phyloP scores from a whole-genome alignment of 805 yeast genomes.

The Suhomyces sp. region DNA sequence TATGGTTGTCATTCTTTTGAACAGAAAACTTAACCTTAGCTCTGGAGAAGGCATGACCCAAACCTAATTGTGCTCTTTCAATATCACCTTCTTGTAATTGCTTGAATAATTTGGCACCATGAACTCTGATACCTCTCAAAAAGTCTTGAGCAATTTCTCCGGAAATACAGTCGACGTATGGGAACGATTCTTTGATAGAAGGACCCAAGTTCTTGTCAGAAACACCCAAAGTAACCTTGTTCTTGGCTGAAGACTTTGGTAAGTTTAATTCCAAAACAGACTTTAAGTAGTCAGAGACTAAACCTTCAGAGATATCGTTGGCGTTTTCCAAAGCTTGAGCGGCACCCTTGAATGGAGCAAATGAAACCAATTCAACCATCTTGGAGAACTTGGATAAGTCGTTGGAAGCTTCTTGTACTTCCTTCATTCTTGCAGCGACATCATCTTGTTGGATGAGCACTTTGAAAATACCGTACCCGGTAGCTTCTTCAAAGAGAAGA shows the following conservation, averaged over 20 bases:
- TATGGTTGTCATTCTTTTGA: constrained; percentile 98
- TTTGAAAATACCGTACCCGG: constrained; percentile 96
- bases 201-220: constrained; percentile 96
- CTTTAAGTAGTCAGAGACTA: constrained; percentile 89
- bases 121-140: constrained; percentile 90
- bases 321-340: constrained; percentile 99
- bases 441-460: constrained; percentile 93
- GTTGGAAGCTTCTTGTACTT: constrained; percentile 86
- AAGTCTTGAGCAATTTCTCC: constrained; percentile 93
- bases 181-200: constrained; percentile 87
- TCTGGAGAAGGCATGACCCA: constrained; percentile 98
- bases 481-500: constrained; percentile 95
- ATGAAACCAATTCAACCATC: constrained; percentile 87
- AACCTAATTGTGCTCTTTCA: constrained; percentile 97
- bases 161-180: constrained; percentile 84
- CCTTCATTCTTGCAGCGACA: constrained; percentile 86
- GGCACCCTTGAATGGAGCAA: constrained; percentile 98
- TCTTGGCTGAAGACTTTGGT: constrained; percentile 72
- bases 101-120: constrained; percentile 84
- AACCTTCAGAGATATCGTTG: constrained; percentile 95
- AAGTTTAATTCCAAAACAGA: constrained; percentile 86
- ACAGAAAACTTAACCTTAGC: constrained; percentile 98
- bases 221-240: constrained; percentile 75
- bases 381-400: constrained; percentile 88
- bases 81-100: constrained; percentile 92